Base-by-base conservation (phyloP, 1,284 basidiomycete genomes). In the Moesziomyces sp. region DNA sequence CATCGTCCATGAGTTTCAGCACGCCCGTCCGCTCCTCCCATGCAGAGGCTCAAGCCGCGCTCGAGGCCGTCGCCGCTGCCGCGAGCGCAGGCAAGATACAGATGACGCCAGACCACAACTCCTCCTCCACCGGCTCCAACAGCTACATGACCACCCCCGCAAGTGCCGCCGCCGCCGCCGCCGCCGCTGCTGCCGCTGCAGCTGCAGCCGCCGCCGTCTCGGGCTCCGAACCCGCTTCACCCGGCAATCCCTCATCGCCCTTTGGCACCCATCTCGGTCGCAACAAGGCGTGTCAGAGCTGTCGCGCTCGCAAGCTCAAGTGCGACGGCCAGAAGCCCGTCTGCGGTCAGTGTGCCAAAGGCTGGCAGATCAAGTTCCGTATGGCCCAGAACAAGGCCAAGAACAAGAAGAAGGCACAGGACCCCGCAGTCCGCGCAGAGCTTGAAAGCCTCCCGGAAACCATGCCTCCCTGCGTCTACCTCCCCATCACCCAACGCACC, bases 301-400 rank as follows among this genome's bases (percentile, higher is more conserved):
- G 77, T 51, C 62, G 77, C 38, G 77, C 77, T 13, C 76, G 77
- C 24, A 79, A 79, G 56, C 73, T 79, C 48, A 79, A 79, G 48
- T 79, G 77, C 44, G 77, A 79, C 47, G 77, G 77, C 13, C 66
- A 69, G 38, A 75, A 74, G 49, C 77, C 77, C 10, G 69, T 79
- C 19, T 79, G 77, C 52, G 71, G 76, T 16, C 77, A 79, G 38
- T 79, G 77, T 51, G 67, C 68, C 23, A 72, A 77, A 48, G 77
- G 76, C 24, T 79, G 77, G 77, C 68, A 73, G 52, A 75, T 75
- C 68, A 75, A 75, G 43, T 68, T 71, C 52, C 59, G 73, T 2
- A 71, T 75, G 63, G 67, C 73, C 6, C 73, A 75, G 19, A 71
- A 71, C 64, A 75, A 75, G 58, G 63, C 69, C 23, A 73, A 70